phyloP scores from a whole-genome alignment of 2,329 filamentous ascomycete genomes.

The Monilinia laxa region DNA sequence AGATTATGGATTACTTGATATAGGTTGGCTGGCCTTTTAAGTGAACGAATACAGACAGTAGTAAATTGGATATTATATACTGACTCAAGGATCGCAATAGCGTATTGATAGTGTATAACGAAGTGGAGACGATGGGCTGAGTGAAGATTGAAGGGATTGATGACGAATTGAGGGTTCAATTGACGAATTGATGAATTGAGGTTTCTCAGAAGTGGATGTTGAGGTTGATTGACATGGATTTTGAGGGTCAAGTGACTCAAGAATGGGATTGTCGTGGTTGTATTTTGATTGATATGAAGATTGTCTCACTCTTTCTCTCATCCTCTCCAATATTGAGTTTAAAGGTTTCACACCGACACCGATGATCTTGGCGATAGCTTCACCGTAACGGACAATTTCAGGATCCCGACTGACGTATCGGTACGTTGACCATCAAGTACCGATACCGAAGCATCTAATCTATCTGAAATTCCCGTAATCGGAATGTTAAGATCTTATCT shows the following conservation, averaged over 20 bases:
- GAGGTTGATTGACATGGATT: too few relatives aligned
- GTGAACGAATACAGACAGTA: neutral
- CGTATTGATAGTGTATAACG: constrained; percentile 22
- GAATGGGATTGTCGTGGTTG: too few relatives aligned
- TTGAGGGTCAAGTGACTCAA: too few relatives aligned
- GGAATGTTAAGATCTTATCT: constrained; percentile 3
- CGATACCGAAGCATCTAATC: neutral
- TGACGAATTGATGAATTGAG: neutral
- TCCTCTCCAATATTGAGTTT: too few relatives aligned
- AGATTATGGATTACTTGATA: neutral
- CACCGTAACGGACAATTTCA: too few relatives aligned
- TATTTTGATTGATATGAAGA: too few relatives aligned
- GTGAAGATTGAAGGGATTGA: neutral
- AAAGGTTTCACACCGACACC: too few relatives aligned
- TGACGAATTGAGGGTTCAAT: neutral
- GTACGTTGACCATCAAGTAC: neutral
- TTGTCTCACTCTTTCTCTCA: too few relatives aligned
- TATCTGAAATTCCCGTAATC: neutral
- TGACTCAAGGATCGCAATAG: neutral
- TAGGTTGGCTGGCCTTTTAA: neutral
- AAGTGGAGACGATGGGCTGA: neutral
- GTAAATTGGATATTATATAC: neutral
- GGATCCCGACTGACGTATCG: neutral
- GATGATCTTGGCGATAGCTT: too few relatives aligned
- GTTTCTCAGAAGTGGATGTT: neutral